Conservation (phyloP, 805 yeast species). For the Yamadazyma ubonensis region DNA sequence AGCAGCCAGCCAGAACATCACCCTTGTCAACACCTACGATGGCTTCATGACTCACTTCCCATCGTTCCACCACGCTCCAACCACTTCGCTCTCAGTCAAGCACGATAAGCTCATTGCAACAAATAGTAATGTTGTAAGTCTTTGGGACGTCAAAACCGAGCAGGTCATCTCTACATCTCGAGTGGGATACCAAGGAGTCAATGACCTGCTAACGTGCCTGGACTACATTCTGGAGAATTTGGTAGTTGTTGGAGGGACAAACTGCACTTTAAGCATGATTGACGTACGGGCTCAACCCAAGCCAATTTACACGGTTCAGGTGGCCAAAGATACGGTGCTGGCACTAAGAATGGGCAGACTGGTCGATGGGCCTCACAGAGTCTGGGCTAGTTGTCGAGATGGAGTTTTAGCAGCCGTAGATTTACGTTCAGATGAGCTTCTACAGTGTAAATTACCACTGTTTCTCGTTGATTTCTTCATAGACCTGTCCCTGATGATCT, state of each 20-base stretch:
- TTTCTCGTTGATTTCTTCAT: slow-evolving; percentile 13
- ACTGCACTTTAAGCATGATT: slow-evolving; percentile 22
- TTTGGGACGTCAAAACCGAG: slow-evolving; percentile 21
- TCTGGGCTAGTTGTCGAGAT: slow-evolving; percentile 23
- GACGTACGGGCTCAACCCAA: slow-evolving; percentile 19
- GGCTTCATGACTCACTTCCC: slow-evolving; percentile 6
- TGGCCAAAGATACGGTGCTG: slow-evolving; percentile 8
- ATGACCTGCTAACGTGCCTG: slow-evolving; percentile 22
- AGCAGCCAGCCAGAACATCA: neutral
- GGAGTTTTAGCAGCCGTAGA: slow-evolving; percentile 24
- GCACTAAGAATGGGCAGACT: slow-evolving; percentile 11
- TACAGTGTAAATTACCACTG: slow-evolving; percentile 11
- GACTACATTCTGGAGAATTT: slow-evolving; percentile 20
- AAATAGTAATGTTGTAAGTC: slow-evolving; percentile 17
- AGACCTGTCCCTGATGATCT: neutral
- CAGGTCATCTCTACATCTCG: slow-evolving; percentile 3
- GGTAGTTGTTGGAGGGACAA: slow-evolving; percentile 26
- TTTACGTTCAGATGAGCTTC: slow-evolving; percentile 19
- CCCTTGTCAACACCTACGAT: slow-evolving; percentile 5
- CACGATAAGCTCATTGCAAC: neutral
- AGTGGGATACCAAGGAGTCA: slow-evolving; percentile 5
- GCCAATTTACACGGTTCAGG: slow-evolving; percentile 16
- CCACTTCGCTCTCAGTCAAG: neutral
- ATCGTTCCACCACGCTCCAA: slow-evolving; percentile 8
- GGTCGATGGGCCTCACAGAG: slow-evolving; percentile 1